Evolutionary conservation across 148 eudicot species (phyloP), one percentile per base, ranked within the genome.

Genomic region (Cornus controversa): DNA sequence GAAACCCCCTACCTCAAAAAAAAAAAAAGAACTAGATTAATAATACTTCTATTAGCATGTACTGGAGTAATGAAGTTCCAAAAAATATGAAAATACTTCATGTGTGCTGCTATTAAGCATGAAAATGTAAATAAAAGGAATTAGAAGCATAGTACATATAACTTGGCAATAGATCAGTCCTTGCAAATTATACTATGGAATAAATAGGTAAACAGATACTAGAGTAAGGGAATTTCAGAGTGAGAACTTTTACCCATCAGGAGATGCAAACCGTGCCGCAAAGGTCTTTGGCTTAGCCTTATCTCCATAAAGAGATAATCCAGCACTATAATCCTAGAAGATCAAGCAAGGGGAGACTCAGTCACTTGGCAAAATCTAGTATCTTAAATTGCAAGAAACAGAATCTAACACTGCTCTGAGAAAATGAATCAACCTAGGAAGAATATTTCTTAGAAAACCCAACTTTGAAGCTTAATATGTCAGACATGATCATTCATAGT

Each of bases 241-340:
- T 60, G 64, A 60, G 24, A 45, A 42, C 11, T 77, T 73, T 80
- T 96, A 96, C 99, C 99, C 98, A 86, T 96, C 98, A 69, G 94
- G 34, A 81, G 98, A 85, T 23, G 93, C 89, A 86, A 96, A 96
- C 27, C 91, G 93, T 75, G 99, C 99, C 20, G 98, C 98, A 79
- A 87, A 96, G 69, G 90, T 86, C 90, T 89, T 93, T 45, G 98
- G 84, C 86, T 96, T 96, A 73, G 78, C 99, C 84, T 92, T 96
- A 80, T 96, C 99, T 80, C 99, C 99, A 79, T 96, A 96, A 57
- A 96, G 93, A 71, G 99, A 88, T 54, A 82, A 71, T 67, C 98
- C 99, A 68, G 89, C 95, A 84, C 87, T 96, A 72, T 77, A 88
- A 88, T 96, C 99, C 99, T 96, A 66, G 50, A 78, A 57, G 50